Percentiles rank a stretch among this genome's conserved stretches.
Conservation (phyloP, 2,329 filamentous ascomycete species). For the Fonsecaea monophora region DNA sequence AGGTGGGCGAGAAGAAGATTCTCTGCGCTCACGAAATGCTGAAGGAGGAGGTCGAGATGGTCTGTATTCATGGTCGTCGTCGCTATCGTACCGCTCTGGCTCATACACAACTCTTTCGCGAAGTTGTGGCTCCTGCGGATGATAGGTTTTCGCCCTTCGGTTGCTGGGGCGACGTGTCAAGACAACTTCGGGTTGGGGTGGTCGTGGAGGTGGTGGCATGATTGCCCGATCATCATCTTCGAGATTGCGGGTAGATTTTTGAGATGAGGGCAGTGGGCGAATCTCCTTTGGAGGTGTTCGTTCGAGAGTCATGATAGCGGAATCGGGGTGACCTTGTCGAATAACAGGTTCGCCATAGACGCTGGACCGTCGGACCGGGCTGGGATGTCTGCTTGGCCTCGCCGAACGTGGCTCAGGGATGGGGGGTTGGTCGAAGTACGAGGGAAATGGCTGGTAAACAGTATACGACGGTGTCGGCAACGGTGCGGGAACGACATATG, state of each 20-base stretch:
- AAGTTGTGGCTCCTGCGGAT: slow-evolving; percentile 21
- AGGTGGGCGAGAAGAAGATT: slow-evolving; percentile 36
- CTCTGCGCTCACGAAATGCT: slow-evolving; percentile 24
- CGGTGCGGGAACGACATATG: slow-evolving; percentile 22
- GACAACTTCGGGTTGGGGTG: slow-evolving; percentile 22
- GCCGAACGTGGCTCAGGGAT: slow-evolving; percentile 28
- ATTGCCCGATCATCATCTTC: slow-evolving; percentile 31
- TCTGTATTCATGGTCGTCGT: slow-evolving; percentile 25
- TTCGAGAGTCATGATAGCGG: slow-evolving; percentile 13
- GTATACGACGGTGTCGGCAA: slow-evolving; percentile 22
- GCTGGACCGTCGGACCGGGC: slow-evolving; percentile 23
- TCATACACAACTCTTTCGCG: slow-evolving; percentile 26
- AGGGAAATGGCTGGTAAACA: slow-evolving; percentile 18
- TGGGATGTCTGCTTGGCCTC: slow-evolving; percentile 28
- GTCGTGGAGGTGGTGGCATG: slow-evolving; percentile 38
- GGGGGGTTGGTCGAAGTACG: slow-evolving; percentile 22
- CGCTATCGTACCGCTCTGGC: slow-evolving; percentile 22
- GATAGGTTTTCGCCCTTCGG: slow-evolving; percentile 35
- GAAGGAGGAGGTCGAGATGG: slow-evolving; percentile 26
- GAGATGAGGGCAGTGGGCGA: slow-evolving; percentile 26
- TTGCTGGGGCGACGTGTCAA: slow-evolving; percentile 30
- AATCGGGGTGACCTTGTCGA: slow-evolving; percentile 23
- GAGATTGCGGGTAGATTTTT: slow-evolving; percentile 29
- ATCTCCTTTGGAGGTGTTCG: slow-evolving; percentile 24
- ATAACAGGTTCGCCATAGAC: slow-evolving; percentile 34